Evolutionary conservation across 805 yeast genomes (phyloP), one percentile per base, ranked within the genome.

Genomic region (Hanseniaspora guilliermondii): DNA sequence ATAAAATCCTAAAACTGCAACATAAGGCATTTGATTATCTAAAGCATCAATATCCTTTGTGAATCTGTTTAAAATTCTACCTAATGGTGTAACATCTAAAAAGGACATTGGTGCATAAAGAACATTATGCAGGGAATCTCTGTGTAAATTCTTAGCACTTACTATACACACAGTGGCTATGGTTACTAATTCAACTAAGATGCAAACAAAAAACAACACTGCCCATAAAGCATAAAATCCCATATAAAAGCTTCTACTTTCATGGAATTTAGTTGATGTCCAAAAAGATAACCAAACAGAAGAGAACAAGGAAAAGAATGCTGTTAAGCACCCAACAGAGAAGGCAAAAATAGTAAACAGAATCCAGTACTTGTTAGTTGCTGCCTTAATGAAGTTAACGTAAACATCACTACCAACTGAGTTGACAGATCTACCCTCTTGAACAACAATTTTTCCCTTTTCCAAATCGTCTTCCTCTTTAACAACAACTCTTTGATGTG

Each of bases 61-160:
- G 64, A 87, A 87, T 58, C 96, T 73, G 67, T 86, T 87, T 63
- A 87, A 72, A 56, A 87, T 82, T 61, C 96, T 77, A 4, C 96
- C 96, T 68, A 85, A 73, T 2, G 96, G 96, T 0, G 94, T 84
- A 5, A 87, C 80, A 65, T 87, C 96, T 71, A 87, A 77, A 63
- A 77, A 87, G 0, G 83, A 69, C 91, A 86, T 85, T 41, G 95
- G 95, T 1, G 93, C 82, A 57, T 81, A 82, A 57, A 87, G 68
- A 17, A 87, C 71, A 44, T 74, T 75, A 42, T 75, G 68, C 33
- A 82, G 73, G 3, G 95, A 88, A 46, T 61, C 60, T 36, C 82
- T 68, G 61, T 85, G 87, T 62, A 87, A 71, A 41, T 62, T 65
- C 53, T 71, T 76, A 4, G 85, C 73, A 2, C 88, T 79, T 55